These are phyloP conservation scores for Anthostomella pinea DNA, from an alignment of 2,329 filamentous ascomycete genomes.

Conservation along the genomic window DNA sequence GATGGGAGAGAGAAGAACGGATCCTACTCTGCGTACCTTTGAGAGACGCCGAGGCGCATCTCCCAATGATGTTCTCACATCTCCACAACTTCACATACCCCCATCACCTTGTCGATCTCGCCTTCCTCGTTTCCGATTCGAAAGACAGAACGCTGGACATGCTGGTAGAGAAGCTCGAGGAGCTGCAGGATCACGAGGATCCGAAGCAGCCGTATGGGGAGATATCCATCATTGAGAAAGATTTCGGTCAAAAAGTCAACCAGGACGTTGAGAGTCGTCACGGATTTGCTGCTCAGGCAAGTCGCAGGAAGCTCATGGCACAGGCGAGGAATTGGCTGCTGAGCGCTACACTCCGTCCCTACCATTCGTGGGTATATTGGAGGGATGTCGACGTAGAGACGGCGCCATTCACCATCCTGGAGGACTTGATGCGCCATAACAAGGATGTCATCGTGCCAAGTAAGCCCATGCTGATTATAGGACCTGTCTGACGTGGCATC, in stretches of 20 bases:
- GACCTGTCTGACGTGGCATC: conserved; percentile 1
- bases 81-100: conserved; percentile 95
- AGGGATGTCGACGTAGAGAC: conserved; percentile 98
- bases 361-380: conserved; percentile 99
- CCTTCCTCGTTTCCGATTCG: conserved; percentile 95
- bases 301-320: conserved; percentile 93
- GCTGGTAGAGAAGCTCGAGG: conserved; percentile 71
- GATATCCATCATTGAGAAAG: conserved; percentile 96
- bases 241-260: conserved; percentile 96
- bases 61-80: conserved; percentile 99
- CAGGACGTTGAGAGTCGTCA: conserved; percentile 97
- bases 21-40: conserved; percentile 93
- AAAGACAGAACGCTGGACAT: conserved; percentile 84
- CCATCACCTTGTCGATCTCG: conserved; percentile 92
- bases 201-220: conserved; percentile 85
- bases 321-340: conserved; percentile 96
- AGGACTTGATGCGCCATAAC: conserved; percentile 98
- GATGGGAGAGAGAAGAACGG: conserved; percentile 94
- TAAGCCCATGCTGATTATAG: conserved; percentile 53
- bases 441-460: conserved; percentile 98
- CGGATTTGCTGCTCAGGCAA: conserved; percentile 93
- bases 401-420: conserved; percentile 91
- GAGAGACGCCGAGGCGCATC: conserved; percentile 85
- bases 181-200: conserved; percentile 76
- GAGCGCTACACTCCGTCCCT: conserved; percentile 86